Percentiles rank a stretch among this genome's conserved stretches.
Conservation (phyloP, 805 yeast species). For the Zygoascus biomembranicola region DNA sequence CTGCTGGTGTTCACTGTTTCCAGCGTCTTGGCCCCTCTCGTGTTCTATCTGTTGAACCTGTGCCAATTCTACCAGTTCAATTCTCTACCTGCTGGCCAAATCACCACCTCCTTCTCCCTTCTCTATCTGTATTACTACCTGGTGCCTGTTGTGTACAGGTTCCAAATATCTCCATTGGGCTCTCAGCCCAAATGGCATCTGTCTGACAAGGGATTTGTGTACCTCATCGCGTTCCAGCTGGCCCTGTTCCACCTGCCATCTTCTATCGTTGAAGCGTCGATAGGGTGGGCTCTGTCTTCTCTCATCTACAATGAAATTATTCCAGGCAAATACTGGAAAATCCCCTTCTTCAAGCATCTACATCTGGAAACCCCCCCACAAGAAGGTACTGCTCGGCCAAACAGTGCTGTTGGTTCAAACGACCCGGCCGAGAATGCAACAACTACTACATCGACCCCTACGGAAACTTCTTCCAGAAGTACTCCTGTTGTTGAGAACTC, state of each 20-base stretch:
- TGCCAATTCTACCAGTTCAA: slow-evolving; percentile 13
- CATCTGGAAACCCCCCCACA: background rate
- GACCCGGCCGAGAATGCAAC: background rate
- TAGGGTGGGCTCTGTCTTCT: slow-evolving; percentile 35
- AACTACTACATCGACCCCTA: background rate
- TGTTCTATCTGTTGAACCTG: slow-evolving; percentile 10
- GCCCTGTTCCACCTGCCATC: slow-evolving; percentile 26
- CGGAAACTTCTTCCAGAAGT: background rate
- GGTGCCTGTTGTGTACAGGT: slow-evolving; percentile 35
- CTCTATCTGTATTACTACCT: slow-evolving; percentile 30
- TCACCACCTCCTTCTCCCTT: slow-evolving; percentile 28
- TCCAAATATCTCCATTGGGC: slow-evolving; percentile 24
- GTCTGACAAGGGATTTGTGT: slow-evolving; percentile 32
- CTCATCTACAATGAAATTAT: slow-evolving; percentile 29
- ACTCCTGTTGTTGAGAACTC: background rate
- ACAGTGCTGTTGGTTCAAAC: background rate
- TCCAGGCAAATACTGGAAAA: slow-evolving; percentile 34
- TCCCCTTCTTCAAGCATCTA: slow-evolving; percentile 22
- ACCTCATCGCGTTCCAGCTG: slow-evolving; percentile 29
- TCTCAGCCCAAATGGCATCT: slow-evolving; percentile 14
- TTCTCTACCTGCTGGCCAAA: slow-evolving; percentile 29
- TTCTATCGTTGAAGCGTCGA: slow-evolving; percentile 22
- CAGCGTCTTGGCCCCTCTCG: slow-evolving; percentile 16
- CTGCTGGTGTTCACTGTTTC: slow-evolving; percentile 18
- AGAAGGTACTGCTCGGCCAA: background rate